These are phyloP conservation scores for Mallotus japonicus DNA, from an alignment of 441 rosid genomes.

Conservation along the genomic window DNA sequence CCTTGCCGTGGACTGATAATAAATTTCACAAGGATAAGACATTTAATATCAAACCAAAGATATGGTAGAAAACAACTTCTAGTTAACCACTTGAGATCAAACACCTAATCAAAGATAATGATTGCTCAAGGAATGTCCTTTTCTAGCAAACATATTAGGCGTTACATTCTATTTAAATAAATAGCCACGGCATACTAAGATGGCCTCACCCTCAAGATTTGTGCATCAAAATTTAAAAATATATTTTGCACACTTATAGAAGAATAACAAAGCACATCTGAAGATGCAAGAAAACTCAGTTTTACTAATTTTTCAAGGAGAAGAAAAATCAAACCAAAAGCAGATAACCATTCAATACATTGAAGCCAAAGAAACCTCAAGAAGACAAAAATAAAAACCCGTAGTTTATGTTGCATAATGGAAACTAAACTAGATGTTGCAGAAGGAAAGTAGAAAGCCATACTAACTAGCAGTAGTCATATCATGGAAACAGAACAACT, in stretches of 20 bases:
- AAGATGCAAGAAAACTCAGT: neutral
- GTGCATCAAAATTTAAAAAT: neutral
- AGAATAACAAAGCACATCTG: neutral
- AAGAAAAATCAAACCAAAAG: neutral
- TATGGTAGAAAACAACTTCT: neutral
- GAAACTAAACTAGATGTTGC: neutral
- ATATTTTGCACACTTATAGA: neutral
- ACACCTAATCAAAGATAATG: neutral
- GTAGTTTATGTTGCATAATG: neutral
- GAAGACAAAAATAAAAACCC: neutral
- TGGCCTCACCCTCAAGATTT: neutral
- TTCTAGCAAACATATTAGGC: neutral
- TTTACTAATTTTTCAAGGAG: neutral
- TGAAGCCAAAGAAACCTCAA: too few relatives aligned
- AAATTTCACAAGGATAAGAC: constrained; percentile 16
- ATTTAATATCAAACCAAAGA: constrained; percentile 7
- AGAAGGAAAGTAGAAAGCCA: neutral
- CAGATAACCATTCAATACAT: neutral
- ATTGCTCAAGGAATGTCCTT: neutral
- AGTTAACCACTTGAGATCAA: neutral
- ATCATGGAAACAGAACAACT: constrained; percentile 24
- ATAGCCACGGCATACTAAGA: neutral
- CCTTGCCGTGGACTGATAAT: constrained; percentile 26
- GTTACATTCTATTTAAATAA: neutral
- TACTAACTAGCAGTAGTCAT: neutral